Base-by-base conservation (phyloP, 2,329 filamentous ascomycete genomes). In the Neofusicoccum ribis region DNA sequence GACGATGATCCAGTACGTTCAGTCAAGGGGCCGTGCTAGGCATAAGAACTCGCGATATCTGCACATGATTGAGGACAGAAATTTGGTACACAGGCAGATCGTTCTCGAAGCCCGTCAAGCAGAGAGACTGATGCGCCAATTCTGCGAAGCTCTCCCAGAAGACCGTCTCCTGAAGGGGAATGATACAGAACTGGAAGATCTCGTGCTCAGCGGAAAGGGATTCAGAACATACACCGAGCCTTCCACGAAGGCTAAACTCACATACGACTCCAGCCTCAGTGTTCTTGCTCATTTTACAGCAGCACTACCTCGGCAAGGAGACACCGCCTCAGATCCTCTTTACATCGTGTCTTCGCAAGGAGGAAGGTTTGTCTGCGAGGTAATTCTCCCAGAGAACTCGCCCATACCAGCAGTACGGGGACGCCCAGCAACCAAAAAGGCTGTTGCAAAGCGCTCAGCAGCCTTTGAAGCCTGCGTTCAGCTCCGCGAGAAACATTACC, bases 1-100 rank as follows among this genome's bases (percentile, higher is more conserved):
- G 11, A 97, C 94, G 0, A 88, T 97, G 76, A 98, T 98, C 61
- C 91, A 96, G 72, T 98, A 97, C 73, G 89, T 98, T 20, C 95
- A 99, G 76, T 97, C 93, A 14, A 87, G 92, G 68, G 95, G 95
- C 0, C 87, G 95, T 63, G 95, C 95, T 12, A 86, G 95, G 44
- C 90, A 92, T 71, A 77, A 80, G 0, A 85, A 89, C 63, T 98
- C 95, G 0, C 88, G 86, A 68, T 97, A 94, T 75, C 85, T 93
- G 39, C 91, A 91, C 71, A 93, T 99, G 91, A 75, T 92, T 2
- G 93, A 98, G 73, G 73, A 77, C 1, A 85, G 84, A 7, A 97
- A 97, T 70, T 68, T 75, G 12, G 79, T 80, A 0, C 90, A 96
- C 58, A 69, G 75, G 1, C 77, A 83, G 43, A 80, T 81, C n/a